Evolutionary conservation across 345 rosid genomes (phyloP), one percentile per base, ranked within the genome.

Genomic region (Cardamine occulta): DNA sequence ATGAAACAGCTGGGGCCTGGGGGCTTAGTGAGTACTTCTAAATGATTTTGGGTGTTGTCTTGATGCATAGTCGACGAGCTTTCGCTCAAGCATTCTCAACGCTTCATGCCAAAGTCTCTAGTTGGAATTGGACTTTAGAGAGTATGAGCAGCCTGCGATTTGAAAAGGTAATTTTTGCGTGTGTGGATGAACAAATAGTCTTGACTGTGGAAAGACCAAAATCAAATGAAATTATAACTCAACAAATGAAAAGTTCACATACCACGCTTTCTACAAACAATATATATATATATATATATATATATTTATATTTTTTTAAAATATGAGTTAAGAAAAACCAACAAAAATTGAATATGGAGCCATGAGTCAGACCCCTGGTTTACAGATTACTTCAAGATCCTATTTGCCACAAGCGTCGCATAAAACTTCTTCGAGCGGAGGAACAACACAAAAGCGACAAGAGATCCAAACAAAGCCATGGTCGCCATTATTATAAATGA

Each of bases 401-500:
- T 81, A 68, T 74, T 79, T 21, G 87, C 76, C 69, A 89, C 79
- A 68, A 89, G 79, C 23, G 24, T 65, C 65, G 73, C 74, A 68
- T 93, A 93, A 85, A 89, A 91, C 80, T 79, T 85, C 78, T 80
- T 86, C 13, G 96, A 88, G 56, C 89, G 88, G 31, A 87, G 51
- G 63, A 83, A 84, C 85, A 93, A 72, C 19, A 70, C 80, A 26
- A 85, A 52, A 42, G 85, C 89, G 40, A 88, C 83, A 39, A 93
- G 63, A 77, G 77, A 83, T 17, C 94, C 96, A 29, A 82, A 29
- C 24, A 84, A 64, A 57, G 96, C 82, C 55, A 88, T 86, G 26
- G 73, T 65, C 2, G 89, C 87, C 93, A 93, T 83, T 70, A 93
- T 88, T 69, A 89, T 47, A 76, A 91, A 93, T 7, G 98, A 91